Conservation (phyloP, 768 basidiomycete genomes). For the Rhizopogon rudus region DNA sequence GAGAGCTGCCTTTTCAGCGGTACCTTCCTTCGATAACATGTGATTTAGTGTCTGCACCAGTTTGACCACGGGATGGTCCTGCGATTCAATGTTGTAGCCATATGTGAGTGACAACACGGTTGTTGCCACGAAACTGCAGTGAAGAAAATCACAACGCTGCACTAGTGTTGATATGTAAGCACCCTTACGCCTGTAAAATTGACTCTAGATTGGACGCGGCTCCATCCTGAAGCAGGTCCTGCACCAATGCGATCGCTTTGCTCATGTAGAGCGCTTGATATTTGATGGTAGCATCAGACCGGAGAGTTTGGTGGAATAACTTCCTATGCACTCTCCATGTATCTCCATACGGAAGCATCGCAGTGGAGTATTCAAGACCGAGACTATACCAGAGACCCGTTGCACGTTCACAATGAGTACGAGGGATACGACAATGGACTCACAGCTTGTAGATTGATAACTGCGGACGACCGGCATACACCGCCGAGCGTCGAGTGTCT, state of each 20-base stretch:
- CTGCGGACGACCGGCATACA: conserved; percentile 33
- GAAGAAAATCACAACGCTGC: neutral
- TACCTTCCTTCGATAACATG: neutral
- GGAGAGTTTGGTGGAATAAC: conserved; percentile 8
- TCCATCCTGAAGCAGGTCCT: neutral
- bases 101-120: conserved; percentile 1
- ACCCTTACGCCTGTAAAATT: conserved; percentile 4
- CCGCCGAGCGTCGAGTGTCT: conserved; percentile 31
- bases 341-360: conserved; percentile 13
- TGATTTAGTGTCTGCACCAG: neutral
- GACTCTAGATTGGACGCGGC: neutral
- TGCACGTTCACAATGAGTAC: neutral
- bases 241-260: neutral
- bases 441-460: neutral
- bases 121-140: neutral
- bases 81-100: neutral
- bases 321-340: conserved; percentile 13
- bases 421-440: neutral
- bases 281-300: conserved; percentile 2
- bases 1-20: neutral
- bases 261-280: conserved; percentile 3
- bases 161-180: neutral
- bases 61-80: conserved; percentile 5
- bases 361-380: conserved; percentile 7
- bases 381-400: neutral